A percentile compares a stretch with the other conserved stretches of the same genome.
Conservation (phyloP, 345 rosid genomes). For the Eutrema yunnanense region DNA sequence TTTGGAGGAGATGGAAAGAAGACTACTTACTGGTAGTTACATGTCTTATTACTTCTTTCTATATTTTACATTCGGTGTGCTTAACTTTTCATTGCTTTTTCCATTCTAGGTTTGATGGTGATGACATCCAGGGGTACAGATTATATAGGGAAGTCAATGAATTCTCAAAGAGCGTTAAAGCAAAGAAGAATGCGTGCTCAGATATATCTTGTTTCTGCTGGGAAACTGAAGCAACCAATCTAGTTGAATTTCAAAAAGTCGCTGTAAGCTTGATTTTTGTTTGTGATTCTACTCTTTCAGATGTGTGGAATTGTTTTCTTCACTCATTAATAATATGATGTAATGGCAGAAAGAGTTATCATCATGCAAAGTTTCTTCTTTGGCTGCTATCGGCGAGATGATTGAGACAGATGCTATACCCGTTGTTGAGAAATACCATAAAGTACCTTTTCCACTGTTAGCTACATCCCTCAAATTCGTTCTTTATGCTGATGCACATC, state of each 20-base stretch:
- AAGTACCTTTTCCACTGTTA: conserved; percentile 35
- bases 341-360: conserved; percentile 55
- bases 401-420: conserved; percentile 56
- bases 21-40: conserved; percentile 65
- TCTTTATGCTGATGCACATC: not conserved
- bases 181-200: conserved; percentile 31
- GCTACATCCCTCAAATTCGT: not conserved
- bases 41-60: conserved; percentile 11
- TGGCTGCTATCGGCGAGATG: conserved; percentile 45
- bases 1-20: conserved; percentile 58
- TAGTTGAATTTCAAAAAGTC: conserved; percentile 50
- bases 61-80: conserved; percentile 13
- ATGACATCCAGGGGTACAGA: conserved; percentile 61
- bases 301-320: not conserved
- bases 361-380: conserved; percentile 45
- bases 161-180: conserved; percentile 27
- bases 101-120: conserved; percentile 63
- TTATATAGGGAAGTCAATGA: conserved; percentile 56
- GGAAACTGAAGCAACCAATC: conserved; percentile 83
- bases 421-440: conserved; percentile 49
- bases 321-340: not conserved
- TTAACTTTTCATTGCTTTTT: not conserved
- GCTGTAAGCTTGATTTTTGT: conserved; percentile 40
- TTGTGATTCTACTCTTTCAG: conserved; percentile 2
- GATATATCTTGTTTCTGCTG: conserved; percentile 35